Percentiles rank a stretch among this genome's conserved stretches.
These are phyloP conservation scores for Solanum hybrid DNA, from an alignment of 305 asterid species.

Conservation along the genomic window DNA sequence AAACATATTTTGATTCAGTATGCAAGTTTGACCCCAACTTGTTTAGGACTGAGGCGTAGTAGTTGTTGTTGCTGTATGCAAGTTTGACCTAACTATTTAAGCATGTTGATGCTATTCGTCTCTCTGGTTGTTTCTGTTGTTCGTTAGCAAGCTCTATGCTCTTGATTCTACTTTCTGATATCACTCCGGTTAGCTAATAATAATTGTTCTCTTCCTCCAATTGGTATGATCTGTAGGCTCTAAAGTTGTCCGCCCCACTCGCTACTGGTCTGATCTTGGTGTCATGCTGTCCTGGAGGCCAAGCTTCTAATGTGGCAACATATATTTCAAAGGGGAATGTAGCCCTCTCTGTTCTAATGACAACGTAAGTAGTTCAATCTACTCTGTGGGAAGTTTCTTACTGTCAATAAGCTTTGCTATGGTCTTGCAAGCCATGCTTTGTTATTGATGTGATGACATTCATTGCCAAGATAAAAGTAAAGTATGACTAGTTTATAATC, in stretches of 20 bases:
- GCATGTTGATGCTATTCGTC: background rate
- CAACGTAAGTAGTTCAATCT: slow-evolving; percentile 57
- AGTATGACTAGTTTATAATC: background rate
- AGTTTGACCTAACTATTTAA: background rate
- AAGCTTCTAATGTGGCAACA: slow-evolving; percentile 96
- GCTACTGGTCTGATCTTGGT: slow-evolving; percentile 98
- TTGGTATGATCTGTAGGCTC: slow-evolving; percentile 36
- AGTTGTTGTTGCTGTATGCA: background rate
- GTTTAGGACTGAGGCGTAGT: background rate
- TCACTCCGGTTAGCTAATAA: slow-evolving; percentile 12
- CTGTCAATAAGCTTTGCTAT: background rate
- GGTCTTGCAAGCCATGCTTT: background rate
- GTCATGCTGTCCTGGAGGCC: slow-evolving; percentile 99
- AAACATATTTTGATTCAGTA: background rate
- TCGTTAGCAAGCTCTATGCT: background rate
- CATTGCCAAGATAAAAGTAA: background rate
- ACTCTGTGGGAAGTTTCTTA: background rate
- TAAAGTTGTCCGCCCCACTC: slow-evolving; percentile 91
- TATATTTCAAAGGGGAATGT: slow-evolving; percentile 94
- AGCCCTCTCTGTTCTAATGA: slow-evolving; percentile 98
- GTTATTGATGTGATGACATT: background rate
- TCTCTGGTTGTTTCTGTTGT: background rate
- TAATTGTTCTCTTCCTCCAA: slow-evolving; percentile 8
- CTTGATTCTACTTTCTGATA: slow-evolving; percentile 1
- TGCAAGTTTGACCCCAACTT: background rate